These are phyloP conservation scores for Epichloe hybrida DNA, from an alignment of 2,329 filamentous ascomycete genomes.

Conservation along the genomic window DNA sequence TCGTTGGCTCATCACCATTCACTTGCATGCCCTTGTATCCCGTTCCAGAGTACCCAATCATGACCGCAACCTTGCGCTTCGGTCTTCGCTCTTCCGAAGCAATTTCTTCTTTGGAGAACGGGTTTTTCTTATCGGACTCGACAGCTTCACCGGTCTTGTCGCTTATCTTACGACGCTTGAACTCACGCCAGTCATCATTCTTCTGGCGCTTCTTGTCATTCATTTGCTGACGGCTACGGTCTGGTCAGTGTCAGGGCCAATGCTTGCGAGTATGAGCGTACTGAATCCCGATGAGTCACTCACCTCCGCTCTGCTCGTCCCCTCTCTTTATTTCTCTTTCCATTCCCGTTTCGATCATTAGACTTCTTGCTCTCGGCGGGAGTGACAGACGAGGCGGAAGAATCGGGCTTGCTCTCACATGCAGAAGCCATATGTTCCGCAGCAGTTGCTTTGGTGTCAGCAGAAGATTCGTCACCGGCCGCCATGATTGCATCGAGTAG, in stretches of 20 bases:
- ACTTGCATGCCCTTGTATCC: slow-evolving; percentile 98
- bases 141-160: slow-evolving; percentile 19
- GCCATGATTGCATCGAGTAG: slow-evolving; percentile 20
- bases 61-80: slow-evolving; percentile 90
- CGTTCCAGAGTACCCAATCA: slow-evolving; percentile 91
- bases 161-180: slow-evolving; percentile 28
- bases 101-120: slow-evolving; percentile 65
- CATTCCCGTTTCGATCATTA: slow-evolving; percentile 4
- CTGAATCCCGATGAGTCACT: background rate
- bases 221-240: slow-evolving; percentile 17
- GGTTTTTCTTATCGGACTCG: slow-evolving; percentile 25
- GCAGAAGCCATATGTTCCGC: slow-evolving; percentile 7
- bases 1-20: slow-evolving; percentile 69
- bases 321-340: slow-evolving; percentile 13
- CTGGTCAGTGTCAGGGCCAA: slow-evolving; percentile 18
- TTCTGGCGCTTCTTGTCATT: slow-evolving; percentile 26
- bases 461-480: slow-evolving; percentile 17
- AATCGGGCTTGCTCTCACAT: background rate
- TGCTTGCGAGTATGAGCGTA: background rate
- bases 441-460: slow-evolving; percentile 11
- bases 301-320: slow-evolving; percentile 14
- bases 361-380: slow-evolving; percentile 1
- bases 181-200: slow-evolving; percentile 26
- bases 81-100: slow-evolving; percentile 74
- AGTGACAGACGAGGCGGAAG: background rate